Conservation (phyloP, 2,329 filamentous ascomycete genomes). For the Colletotrichum liriopes region DNA sequence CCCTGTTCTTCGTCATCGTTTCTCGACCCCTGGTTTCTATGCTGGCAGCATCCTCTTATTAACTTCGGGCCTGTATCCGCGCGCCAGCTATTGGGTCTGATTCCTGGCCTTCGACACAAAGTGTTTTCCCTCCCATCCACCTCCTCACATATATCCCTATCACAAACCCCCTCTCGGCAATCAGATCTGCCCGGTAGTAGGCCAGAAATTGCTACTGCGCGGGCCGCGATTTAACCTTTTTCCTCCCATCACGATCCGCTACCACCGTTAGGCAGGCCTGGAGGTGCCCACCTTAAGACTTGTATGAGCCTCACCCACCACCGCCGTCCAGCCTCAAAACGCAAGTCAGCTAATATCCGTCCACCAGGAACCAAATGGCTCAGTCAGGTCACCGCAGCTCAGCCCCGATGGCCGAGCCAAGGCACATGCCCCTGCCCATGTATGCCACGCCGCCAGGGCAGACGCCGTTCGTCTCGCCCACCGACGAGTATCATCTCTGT, state of each 20-base stretch:
- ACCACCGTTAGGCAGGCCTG: not conserved
- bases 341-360: not conserved
- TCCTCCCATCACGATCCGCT: not conserved
- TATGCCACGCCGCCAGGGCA: slow-evolving; percentile 15
- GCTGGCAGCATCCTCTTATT: not conserved
- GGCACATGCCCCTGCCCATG: not conserved
- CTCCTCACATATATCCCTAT: not conserved
- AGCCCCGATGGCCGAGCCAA: not conserved
- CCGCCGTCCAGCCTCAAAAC: not conserved
- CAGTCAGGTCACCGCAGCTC: not conserved
- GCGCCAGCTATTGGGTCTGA: not conserved
- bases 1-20: not conserved
- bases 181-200: not conserved
- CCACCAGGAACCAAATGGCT: not conserved
- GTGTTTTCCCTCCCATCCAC: not conserved
- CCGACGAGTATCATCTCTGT: not conserved
- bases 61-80: slow-evolving; percentile 18
- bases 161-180: not conserved
- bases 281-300: not conserved
- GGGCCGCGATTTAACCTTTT: not conserved
- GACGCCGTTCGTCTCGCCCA: not conserved
- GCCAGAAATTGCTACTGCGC: not conserved
- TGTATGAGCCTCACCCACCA: not conserved
- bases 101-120: not conserved
- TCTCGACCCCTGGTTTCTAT: not conserved